Percentiles rank a stretch among this genome's conserved stretches.
These are phyloP conservation scores for Wickerhamiella occidentalis DNA, from an alignment of 805 yeast genomes.

Conservation along the genomic window DNA sequence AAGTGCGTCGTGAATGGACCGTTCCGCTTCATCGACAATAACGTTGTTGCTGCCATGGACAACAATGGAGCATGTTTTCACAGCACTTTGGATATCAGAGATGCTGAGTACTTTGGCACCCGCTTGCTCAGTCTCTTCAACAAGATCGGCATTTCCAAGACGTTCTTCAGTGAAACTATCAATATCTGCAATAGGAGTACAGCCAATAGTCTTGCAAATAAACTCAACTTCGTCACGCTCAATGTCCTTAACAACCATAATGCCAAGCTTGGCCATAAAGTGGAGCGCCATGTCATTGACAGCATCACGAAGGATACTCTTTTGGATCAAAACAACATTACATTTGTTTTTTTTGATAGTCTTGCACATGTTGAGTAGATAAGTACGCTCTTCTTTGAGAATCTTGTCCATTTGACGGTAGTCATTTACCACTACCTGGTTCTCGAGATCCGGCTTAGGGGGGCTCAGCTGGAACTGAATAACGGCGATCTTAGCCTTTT, in stretches of 20 bases:
- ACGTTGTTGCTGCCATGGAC: constrained; percentile 90
- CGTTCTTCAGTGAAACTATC: constrained; percentile 89
- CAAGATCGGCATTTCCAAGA: constrained; percentile 79
- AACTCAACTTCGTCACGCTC: constrained; percentile 96
- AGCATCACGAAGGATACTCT: constrained; percentile 88
- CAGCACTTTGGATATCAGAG: constrained; percentile 46
- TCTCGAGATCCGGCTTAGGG: constrained; percentile 96
- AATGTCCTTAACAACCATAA: constrained; percentile 87
- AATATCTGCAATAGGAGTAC: constrained; percentile 92
- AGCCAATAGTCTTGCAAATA: constrained; percentile 70
- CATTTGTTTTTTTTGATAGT: constrained; percentile 95
- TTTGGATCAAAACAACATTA: constrained; percentile 79
- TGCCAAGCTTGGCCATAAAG: constrained; percentile 82
- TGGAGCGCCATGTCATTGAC: constrained; percentile 91
- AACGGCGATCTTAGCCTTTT: constrained; percentile 82
- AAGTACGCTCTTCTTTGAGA: constrained; percentile 93
- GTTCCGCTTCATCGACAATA: constrained; percentile 89
- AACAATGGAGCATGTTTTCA: constrained; percentile 45
- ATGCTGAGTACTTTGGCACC: constrained; percentile 84
- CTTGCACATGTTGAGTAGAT: constrained; percentile 85
- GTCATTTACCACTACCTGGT: constrained; percentile 92
- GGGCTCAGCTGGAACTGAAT: constrained; percentile 93
- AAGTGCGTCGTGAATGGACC: constrained; percentile 93
- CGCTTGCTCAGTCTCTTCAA: constrained; percentile 81
- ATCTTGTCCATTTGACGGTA: constrained; percentile 99